phyloP scores from a whole-genome alignment of 2,329 filamentous ascomycete species.

The Pseudocercospora eumusae region DNA sequence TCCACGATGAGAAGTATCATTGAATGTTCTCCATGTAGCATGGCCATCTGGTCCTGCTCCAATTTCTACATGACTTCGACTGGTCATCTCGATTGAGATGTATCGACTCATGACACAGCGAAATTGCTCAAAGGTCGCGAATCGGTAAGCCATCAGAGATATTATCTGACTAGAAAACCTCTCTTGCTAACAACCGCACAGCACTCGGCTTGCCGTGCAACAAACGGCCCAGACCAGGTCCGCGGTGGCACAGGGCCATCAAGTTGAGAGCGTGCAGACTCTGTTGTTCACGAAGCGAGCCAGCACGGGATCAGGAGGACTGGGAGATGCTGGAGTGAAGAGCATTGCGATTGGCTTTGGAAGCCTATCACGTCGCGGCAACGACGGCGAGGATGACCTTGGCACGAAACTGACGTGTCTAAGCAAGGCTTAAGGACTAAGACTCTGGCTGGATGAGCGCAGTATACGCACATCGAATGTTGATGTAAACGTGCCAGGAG shows the following conservation, averaged over 20 bases:
- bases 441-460: neutral
- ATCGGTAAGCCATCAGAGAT: neutral
- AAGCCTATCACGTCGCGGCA: neutral
- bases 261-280: neutral
- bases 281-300: neutral
- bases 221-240: neutral
- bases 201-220: neutral
- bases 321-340: neutral
- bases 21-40: neutral
- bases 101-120: neutral
- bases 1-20: slow-evolving; percentile 22
- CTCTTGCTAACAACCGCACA: neutral
- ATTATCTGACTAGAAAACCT: neutral
- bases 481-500: neutral
- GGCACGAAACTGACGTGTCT: neutral
- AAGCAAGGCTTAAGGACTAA: neutral
- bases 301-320: neutral
- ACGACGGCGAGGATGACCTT: neutral
- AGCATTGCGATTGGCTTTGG: neutral
- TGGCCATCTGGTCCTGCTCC: neutral
- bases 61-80: neutral
- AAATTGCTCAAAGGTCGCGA: neutral
- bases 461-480: neutral
- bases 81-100: neutral
- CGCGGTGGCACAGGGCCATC: neutral